These are phyloP conservation scores for Boletus barrowsii DNA, from an alignment of 768 basidiomycete species.

Conservation along the genomic window DNA sequence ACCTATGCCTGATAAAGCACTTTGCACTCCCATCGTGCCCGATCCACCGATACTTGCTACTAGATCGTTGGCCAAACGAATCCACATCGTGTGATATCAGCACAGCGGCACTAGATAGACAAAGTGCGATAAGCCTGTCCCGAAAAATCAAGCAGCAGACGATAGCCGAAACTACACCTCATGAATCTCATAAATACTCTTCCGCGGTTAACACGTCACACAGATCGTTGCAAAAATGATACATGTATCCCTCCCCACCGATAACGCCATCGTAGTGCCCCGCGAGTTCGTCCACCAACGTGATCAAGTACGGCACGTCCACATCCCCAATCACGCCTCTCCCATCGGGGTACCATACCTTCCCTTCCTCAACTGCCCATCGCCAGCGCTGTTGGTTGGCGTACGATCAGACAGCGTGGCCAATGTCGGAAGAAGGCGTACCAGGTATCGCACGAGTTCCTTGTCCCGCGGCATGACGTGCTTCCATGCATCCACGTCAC, in stretches of 20 bases:
- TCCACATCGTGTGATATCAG: too few relatives aligned
- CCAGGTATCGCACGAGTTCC: constrained; percentile 64
- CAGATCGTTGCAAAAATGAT: constrained; percentile 26
- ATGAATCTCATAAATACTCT: too few relatives aligned
- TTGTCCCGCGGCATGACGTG: constrained; percentile 63
- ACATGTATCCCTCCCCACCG: constrained; percentile 26
- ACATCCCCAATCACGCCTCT: constrained; percentile 40
- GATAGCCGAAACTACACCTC: too few relatives aligned
- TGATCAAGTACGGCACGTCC: constrained; percentile 37
- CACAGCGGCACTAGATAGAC: too few relatives aligned
- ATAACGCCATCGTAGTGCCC: constrained; percentile 21
- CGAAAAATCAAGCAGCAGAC: too few relatives aligned
- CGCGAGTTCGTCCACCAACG: constrained; percentile 40
- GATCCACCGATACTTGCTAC: too few relatives aligned
- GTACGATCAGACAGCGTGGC: not conserved
- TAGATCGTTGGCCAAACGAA: too few relatives aligned
- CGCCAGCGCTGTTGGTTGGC: constrained; percentile 59
- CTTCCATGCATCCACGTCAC: constrained; percentile 51
- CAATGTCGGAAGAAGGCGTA: constrained; percentile 31
- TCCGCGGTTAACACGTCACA: not conserved
- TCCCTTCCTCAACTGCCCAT: constrained; percentile 58
- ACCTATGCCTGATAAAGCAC: too few relatives aligned
- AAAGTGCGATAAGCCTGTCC: too few relatives aligned
- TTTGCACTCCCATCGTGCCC: too few relatives aligned
- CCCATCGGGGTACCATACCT: constrained; percentile 45